Evolutionary conservation across 2,329 filamentous ascomycete genomes (phyloP).

Genomic region (Thielaviopsis ethacetica): DNA sequence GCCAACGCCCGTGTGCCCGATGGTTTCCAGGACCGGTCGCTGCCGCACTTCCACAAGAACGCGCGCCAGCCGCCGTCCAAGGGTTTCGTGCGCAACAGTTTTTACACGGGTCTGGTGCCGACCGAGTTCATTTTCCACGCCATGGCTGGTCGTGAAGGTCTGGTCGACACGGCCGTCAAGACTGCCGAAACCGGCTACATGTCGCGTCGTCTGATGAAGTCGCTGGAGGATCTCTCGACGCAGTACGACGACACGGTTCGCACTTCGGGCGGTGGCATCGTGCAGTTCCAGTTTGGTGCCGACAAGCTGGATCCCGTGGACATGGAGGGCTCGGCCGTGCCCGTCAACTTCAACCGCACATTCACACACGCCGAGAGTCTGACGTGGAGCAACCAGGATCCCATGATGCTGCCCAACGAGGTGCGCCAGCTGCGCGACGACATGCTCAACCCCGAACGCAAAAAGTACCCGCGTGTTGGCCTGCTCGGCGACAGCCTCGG

Average conservation of each 20-base stretch:
- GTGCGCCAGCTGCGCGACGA: conserved; percentile 52
- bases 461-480: conserved; percentile 43
- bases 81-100: conserved; percentile 93
- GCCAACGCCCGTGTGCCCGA: conserved; percentile 81
- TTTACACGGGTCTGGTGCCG: conserved; percentile 80
- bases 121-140: conserved; percentile 97
- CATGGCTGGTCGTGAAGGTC: conserved; percentile 93
- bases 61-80: conserved; percentile 85
- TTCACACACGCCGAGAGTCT: conserved; percentile 64
- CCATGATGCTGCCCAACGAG: conserved; percentile 55
- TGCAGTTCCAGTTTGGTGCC: conserved; percentile 95
- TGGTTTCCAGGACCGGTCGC: conserved; percentile 86
- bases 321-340: conserved; percentile 89
- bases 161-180: conserved; percentile 97
- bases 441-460: conserved; percentile 51
- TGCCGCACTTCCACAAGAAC: conserved; percentile 92
- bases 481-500: conserved; percentile 46
- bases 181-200: conserved; percentile 98
- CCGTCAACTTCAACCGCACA: conserved; percentile 81
- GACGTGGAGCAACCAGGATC: conserved; percentile 66
- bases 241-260: conserved; percentile 91
- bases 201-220: conserved; percentile 97
- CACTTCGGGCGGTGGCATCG: conserved; percentile 73
- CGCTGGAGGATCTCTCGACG: conserved; percentile 81
- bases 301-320: conserved; percentile 92